These are phyloP conservation scores for Neurospora sublineolata DNA, from an alignment of 495 filamentous ascomycete genomes.

Conservation along the genomic window DNA sequence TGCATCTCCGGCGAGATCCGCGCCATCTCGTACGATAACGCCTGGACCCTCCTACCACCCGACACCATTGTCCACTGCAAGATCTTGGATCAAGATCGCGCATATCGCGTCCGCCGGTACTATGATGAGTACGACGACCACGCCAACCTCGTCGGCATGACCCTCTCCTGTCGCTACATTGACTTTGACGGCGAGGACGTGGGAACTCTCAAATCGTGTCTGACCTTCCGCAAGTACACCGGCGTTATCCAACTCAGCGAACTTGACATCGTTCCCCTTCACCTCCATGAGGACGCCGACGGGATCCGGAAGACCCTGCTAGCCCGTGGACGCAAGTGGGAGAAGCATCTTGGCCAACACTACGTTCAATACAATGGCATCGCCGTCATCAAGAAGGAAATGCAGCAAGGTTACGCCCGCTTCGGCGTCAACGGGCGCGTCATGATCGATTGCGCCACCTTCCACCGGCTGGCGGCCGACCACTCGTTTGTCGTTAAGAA, in stretches of 20 bases:
- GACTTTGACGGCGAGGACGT: conserved; percentile 26
- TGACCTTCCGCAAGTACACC: conserved; percentile 17
- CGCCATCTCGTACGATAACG: conserved; percentile 22
- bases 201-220: conserved; percentile 11
- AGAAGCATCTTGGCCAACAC: conserved; percentile 19
- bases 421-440: conserved; percentile 21
- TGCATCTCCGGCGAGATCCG: conserved; percentile 14
- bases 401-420: conserved; percentile 11
- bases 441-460: conserved; percentile 29
- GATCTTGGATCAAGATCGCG: conserved; percentile 18
- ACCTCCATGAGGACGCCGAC: conserved; percentile 14
- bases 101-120: conserved; percentile 12
- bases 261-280: conserved; percentile 17
- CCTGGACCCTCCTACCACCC: conserved; percentile 28
- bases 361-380: conserved; percentile 19
- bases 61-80: conserved; percentile 16
- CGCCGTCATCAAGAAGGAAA: conserved; percentile 14
- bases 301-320: conserved; percentile 13
- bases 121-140: conserved; percentile 11
- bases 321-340: conserved; percentile 23
- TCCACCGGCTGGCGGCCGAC: conserved; percentile 15
- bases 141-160: neutral
- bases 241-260: conserved; percentile 16
- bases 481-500: conserved; percentile 12
- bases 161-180: conserved; percentile 8